These are phyloP conservation scores for Orobanche coerulescens DNA, from an alignment of 257 asterid species.

Conservation along the genomic window DNA sequence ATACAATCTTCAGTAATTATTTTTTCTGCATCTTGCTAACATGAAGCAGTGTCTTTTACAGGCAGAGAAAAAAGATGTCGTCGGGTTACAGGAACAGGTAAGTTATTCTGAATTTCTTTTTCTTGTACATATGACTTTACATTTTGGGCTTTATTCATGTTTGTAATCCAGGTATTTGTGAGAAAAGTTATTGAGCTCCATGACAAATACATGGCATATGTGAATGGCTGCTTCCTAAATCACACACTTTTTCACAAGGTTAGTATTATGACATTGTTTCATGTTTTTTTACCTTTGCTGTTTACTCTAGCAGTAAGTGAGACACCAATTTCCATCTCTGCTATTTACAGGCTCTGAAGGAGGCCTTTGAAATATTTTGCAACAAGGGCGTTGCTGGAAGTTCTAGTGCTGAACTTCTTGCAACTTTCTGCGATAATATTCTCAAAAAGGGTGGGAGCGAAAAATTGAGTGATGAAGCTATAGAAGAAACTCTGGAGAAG, in stretches of 20 bases:
- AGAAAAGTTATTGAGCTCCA: conserved; percentile 92
- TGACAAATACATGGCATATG: conserved; percentile 92
- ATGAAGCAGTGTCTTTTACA: conserved; percentile 30
- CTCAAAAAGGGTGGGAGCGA: conserved; percentile 98
- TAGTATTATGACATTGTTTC: conserved; percentile 19
- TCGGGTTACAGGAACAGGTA: conserved; percentile 96
- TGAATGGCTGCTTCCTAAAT: conserved; percentile 74
- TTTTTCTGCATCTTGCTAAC: conserved; percentile 18
- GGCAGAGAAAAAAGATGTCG: conserved; percentile 89
- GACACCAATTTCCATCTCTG: conserved; percentile 2
- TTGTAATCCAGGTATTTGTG: conserved; percentile 65
- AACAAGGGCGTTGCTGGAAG: conserved; percentile 98
- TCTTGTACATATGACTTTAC: conserved; percentile 12
- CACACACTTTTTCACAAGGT: conserved; percentile 99
- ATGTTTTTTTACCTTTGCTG: background rate
- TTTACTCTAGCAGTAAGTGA: background rate
- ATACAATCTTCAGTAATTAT: background rate
- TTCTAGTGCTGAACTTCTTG: conserved; percentile 96
- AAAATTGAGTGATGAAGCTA: conserved; percentile 95
- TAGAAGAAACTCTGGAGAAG: conserved; percentile 96
- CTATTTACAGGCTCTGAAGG: conserved; percentile 77
- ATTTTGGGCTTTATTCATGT: conserved; percentile 14
- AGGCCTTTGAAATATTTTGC: conserved; percentile 96
- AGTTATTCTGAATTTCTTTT: conserved; percentile 2
- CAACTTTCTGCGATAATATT: conserved; percentile 95